Evolutionary conservation across 2,329 filamentous ascomycete genomes (phyloP).

Genomic region (Botrytis galanthina): DNA sequence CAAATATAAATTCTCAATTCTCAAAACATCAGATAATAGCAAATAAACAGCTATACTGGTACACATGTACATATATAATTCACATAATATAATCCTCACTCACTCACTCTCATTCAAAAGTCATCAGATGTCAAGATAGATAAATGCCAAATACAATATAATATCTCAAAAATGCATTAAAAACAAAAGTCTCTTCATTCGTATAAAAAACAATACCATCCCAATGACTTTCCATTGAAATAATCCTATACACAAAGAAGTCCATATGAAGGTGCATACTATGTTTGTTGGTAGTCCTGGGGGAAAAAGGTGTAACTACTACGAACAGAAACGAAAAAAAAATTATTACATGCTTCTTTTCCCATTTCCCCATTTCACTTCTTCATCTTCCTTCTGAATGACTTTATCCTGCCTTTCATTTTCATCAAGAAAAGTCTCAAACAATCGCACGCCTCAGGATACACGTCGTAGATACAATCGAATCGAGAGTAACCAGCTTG

Average conservation of each 20-base stretch:
- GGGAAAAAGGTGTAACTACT: slow-evolving; percentile 26
- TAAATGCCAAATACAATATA: not conserved
- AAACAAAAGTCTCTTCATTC: slow-evolving; percentile 7
- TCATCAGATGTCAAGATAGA: not conserved
- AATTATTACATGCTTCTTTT: slow-evolving; percentile 31
- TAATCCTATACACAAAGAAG: slow-evolving; percentile 30
- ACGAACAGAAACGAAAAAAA: slow-evolving; percentile 26
- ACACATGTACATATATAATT: not conserved
- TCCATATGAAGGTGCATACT: slow-evolving; percentile 2
- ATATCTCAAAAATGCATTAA: slow-evolving; percentile 7
- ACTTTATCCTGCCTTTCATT: slow-evolving; percentile 19
- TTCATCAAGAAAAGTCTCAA: slow-evolving; percentile 18
- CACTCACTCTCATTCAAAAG: not conserved
- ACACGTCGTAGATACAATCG: slow-evolving; percentile 14
- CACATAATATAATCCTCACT: not conserved
- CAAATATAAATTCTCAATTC: not conserved
- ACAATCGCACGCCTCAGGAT: slow-evolving; percentile 8
- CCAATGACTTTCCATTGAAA: slow-evolving; percentile 22
- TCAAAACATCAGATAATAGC: not conserved
- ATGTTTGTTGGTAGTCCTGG: not conserved
- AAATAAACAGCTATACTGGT: not conserved
- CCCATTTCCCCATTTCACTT: slow-evolving; percentile 18
- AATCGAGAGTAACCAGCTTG: slow-evolving; percentile 16
- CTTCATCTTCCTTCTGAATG: slow-evolving; percentile 16
- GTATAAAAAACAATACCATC: slow-evolving; percentile 13